A percentile compares a stretch with the other conserved stretches of the same genome.
phyloP scores from a whole-genome alignment of 225 moss, liverwort and hornwort genomes.

The Neckera pumila region DNA sequence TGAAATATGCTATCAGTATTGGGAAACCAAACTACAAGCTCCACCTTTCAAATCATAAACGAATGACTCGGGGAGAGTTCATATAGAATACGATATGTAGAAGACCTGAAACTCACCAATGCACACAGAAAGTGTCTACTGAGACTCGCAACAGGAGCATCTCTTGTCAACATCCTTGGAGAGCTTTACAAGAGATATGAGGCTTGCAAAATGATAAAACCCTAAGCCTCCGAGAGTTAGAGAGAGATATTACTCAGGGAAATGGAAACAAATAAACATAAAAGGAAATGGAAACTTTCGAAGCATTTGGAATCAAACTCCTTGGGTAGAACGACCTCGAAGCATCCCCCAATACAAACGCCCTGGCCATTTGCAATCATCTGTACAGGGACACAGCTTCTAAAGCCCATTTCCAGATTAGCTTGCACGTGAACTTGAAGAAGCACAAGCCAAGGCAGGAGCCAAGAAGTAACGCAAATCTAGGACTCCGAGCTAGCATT shows the following conservation, averaged over 20 bases:
- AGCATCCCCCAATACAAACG: slow-evolving; percentile 15
- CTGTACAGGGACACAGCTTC: slow-evolving; percentile 28
- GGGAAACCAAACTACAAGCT: slow-evolving; percentile 34
- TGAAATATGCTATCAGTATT: slow-evolving; percentile 15
- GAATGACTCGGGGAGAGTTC: slow-evolving; percentile 22
- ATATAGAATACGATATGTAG: slow-evolving; percentile 9
- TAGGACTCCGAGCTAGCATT: slow-evolving; percentile 42
- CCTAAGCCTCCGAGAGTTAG: slow-evolving; percentile 23
- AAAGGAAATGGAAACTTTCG: slow-evolving; percentile 17
- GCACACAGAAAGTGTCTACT: slow-evolving; percentile 19
- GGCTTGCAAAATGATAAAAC: slow-evolving; percentile 33
- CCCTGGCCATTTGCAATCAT: slow-evolving; percentile 33
- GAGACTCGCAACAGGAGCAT: slow-evolving; percentile 27
- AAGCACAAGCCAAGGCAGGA: slow-evolving; percentile 10
- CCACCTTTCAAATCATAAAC: slow-evolving; percentile 19
- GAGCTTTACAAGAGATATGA: slow-evolving; percentile 27
- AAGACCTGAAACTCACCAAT: slow-evolving; percentile 24
- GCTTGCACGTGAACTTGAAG: slow-evolving; percentile 37
- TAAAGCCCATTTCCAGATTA: slow-evolving; percentile 28
- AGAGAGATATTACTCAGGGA: slow-evolving; percentile 9
- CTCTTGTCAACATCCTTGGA: slow-evolving; percentile 33
- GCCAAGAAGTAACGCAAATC: slow-evolving; percentile 5
- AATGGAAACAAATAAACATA: slow-evolving; percentile 21
- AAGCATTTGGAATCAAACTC: slow-evolving; percentile 27
- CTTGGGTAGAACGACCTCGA: slow-evolving; percentile 21